phyloP scores from a whole-genome alignment of 768 basidiomycete genomes.

The Panellus pusillus region DNA sequence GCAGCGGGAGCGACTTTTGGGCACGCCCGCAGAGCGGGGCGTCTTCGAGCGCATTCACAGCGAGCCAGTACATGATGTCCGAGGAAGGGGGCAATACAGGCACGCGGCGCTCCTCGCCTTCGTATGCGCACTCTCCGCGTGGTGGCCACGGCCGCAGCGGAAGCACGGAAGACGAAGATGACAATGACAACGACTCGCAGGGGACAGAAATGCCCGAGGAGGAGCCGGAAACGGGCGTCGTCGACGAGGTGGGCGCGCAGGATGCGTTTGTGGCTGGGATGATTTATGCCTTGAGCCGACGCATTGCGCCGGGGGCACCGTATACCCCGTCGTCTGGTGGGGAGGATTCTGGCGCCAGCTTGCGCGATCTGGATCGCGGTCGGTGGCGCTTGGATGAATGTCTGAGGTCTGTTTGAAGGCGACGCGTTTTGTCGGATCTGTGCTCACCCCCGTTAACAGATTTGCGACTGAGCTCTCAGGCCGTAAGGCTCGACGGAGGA shows the following conservation, averaged over 20 bases:
- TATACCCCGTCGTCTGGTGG: slow-evolving; percentile 60
- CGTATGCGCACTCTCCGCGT: slow-evolving; percentile 21
- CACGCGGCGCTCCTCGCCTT: slow-evolving; percentile 27
- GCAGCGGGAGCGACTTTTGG: slow-evolving; percentile 80
- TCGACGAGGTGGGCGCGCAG: slow-evolving; percentile 78
- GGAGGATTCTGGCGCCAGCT: slow-evolving; percentile 30
- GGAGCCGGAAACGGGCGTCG: slow-evolving; percentile 40
- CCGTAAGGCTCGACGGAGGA: slow-evolving; percentile 61
- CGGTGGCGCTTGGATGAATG: slow-evolving; percentile 84
- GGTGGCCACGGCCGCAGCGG: slow-evolving; percentile 29
- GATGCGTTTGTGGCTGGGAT: slow-evolving; percentile 87
- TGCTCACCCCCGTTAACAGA: slow-evolving; percentile 34
- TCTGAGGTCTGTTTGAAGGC: slow-evolving; percentile 43
- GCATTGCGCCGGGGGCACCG: slow-evolving; percentile 72
- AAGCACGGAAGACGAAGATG: slow-evolving; percentile 44
- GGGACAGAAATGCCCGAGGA: slow-evolving; percentile 52
- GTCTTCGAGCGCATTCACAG: slow-evolving; percentile 57
- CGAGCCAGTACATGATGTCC: slow-evolving; percentile 26
- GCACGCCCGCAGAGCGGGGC: slow-evolving; percentile 57
- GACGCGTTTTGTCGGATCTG: not conserved
- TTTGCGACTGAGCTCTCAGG: slow-evolving; percentile 86
- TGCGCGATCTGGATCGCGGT: slow-evolving; percentile 44
- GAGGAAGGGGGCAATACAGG: slow-evolving; percentile 29
- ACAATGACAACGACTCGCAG: slow-evolving; percentile 59
- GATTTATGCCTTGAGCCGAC: slow-evolving; percentile 77